A percentile compares a stretch with the other conserved stretches of the same genome.
phyloP scores from a whole-genome alignment of 2,329 filamentous ascomycete genomes.

The Ascochyta clinopodiicola region DNA sequence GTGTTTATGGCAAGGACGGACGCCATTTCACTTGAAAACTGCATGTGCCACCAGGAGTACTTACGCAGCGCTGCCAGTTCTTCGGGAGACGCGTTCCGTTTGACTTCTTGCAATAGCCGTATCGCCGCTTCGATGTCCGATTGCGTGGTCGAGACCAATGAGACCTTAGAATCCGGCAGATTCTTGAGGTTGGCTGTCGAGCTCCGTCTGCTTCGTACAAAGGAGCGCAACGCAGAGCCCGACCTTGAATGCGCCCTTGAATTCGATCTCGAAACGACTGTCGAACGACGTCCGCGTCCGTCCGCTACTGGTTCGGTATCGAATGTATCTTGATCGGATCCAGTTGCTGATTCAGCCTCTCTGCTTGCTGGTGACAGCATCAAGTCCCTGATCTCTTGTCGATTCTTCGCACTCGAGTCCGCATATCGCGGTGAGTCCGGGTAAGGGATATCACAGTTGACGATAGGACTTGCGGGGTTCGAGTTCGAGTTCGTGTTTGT shows the following conservation, averaged over 20 bases:
- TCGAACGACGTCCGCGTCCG: conserved; percentile 34
- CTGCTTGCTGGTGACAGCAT: conserved; percentile 38
- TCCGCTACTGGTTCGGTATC: conserved; percentile 30
- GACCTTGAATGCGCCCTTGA: conserved; percentile 33
- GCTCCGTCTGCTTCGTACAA: conserved; percentile 14
- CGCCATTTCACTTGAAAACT: neutral
- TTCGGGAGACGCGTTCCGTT: conserved; percentile 56
- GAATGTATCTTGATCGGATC: conserved; percentile 27
- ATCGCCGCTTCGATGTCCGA: conserved; percentile 56
- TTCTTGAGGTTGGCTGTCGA: conserved; percentile 31
- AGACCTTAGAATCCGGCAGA: conserved; percentile 36
- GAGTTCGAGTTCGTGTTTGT: conserved; percentile 42
- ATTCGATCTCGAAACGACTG: conserved; percentile 36
- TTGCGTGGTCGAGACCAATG: conserved; percentile 39
- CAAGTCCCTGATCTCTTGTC: conserved; percentile 39
- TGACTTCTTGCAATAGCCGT: conserved; percentile 55
- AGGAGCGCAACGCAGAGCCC: conserved; percentile 35
- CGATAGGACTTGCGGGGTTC: conserved; percentile 18
- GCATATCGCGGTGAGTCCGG: conserved; percentile 33
- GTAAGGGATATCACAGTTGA: conserved; percentile 29
- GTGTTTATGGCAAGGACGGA: neutral
- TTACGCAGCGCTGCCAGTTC: conserved; percentile 54
- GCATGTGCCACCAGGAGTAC: conserved; percentile 10
- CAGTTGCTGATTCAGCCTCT: conserved; percentile 27
- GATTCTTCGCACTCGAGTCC: conserved; percentile 34